These are phyloP conservation scores for Russula vinacea DNA, from an alignment of 768 basidiomycete species.

Conservation along the genomic window DNA sequence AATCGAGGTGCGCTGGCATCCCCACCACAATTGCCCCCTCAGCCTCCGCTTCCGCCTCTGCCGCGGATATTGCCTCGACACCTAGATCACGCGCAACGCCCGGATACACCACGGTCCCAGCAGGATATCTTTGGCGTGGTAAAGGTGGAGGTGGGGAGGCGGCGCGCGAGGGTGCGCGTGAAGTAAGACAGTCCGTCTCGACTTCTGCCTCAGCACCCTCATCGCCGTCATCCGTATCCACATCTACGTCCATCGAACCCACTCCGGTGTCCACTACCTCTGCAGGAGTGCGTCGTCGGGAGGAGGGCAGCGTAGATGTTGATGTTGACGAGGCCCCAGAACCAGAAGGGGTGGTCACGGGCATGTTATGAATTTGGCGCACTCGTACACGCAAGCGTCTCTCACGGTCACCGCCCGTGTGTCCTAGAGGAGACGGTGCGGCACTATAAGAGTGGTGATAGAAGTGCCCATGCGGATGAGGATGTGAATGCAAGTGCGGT, in stretches of 20 bases:
- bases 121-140: slow-evolving; percentile 29
- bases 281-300: slow-evolving; percentile 12
- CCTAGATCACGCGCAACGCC: slow-evolving; percentile 4
- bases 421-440: background rate
- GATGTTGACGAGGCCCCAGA: background rate
- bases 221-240: slow-evolving; percentile 34
- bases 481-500: slow-evolving; percentile 14
- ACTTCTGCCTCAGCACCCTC: slow-evolving; percentile 42
- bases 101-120: background rate
- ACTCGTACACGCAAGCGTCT: slow-evolving; percentile 19
- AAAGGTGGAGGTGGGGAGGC: slow-evolving; percentile 50
- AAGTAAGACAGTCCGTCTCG: slow-evolving; percentile 53
- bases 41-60: slow-evolving; percentile 15
- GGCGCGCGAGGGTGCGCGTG: slow-evolving; percentile 45
- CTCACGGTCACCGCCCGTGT: background rate
- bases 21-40: slow-evolving; percentile 2
- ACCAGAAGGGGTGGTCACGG: background rate
- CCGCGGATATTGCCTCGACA: background rate
- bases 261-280: slow-evolving; percentile 26
- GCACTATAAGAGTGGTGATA: slow-evolving; percentile 22
- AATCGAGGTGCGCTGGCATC: slow-evolving; percentile 44
- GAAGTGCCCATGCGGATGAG: slow-evolving; percentile 18
- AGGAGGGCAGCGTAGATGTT: background rate
- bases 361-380: slow-evolving; percentile 19
- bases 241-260: slow-evolving; percentile 35